Evolutionary conservation across 2,329 filamentous ascomycete species (phyloP), one percentile per base, ranked within the genome.

Genomic region (Pseudocercospora macadamiae): DNA sequence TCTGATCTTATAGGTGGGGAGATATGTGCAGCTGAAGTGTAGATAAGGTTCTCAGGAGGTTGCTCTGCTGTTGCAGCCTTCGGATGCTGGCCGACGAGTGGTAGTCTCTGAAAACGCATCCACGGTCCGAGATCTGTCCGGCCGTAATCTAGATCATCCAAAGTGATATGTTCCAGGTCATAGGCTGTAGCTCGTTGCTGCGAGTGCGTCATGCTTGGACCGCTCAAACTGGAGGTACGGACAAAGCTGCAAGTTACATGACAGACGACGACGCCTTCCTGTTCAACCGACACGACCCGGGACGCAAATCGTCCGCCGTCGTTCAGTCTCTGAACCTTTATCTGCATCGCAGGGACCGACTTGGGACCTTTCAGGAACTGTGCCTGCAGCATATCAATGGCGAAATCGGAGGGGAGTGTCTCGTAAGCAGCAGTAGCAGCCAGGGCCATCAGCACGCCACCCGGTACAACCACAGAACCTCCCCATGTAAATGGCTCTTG

Each of bases 221-320:
- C 60, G 14, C 28, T 23, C 25, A 65, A 23, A n/a, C 51, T 54
- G 21, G 49, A 23, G 3, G 36, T 23, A 3, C 63, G 63, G 9
- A 63, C 55, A 45, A 65, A 65, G 21, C 49, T 49, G 54, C 60
- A 62, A 14, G 57, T 62, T n/a, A 62, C 54, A 28, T 60, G 54
- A 18, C 47, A 47, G n/a, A 62, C 54, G 5, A 51, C 28, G 8
- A n/a, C 47, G 21, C 57, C 39, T 8, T 44, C n/a, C 36, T 62
- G 60, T 21, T 48, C 34, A n/a, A 54, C 42, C n/a, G 53, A 54
- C 23, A 62, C 45, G 10, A 60, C 36, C 7, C 60, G 30, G n/a
- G 34, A 54, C 5, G 54, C 53, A 25, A 62, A 62, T 18, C 60
- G 53, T 4, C 60, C 60, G 10, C 57, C 54, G 30, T 62, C 60